Evolutionary conservation across 2,329 filamentous ascomycete species (phyloP), one percentile per base, ranked within the genome.

Genomic region (Ophiobolus disseminans): DNA sequence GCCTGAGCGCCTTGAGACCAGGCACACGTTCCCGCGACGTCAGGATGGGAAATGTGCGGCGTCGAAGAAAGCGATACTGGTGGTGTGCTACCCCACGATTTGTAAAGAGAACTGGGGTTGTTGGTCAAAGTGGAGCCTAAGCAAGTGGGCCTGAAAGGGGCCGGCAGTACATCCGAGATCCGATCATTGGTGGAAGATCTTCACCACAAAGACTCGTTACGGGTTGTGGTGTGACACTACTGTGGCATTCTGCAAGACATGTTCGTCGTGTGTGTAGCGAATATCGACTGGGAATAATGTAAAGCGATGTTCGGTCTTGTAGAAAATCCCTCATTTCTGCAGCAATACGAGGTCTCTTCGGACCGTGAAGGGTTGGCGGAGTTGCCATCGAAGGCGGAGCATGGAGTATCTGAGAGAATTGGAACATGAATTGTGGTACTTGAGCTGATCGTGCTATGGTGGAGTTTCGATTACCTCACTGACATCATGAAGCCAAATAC

Each of bases 11-110:
- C 23, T 19, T 13, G 9, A 26, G 17, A 22, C 32, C 32, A 53
- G 38, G 41, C 45, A 40, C 35, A 50, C 14, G 14, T 36, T 28
- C 31, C 30, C 34, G 31, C 36, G 30, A 37, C 36, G 37, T 37
- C 45, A 47, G 17, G 39, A 55, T 40, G 42, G 45, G 34, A 45
- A 55, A 48, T 36, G 25, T n/a, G 43, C 19, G 32, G 25, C 28
- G 28, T 21, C 31, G 11, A 21, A 28, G n/a, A 48, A 52, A 21
- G 45, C 45, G 48, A 55, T 49, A 40, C 21, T 52, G 37, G 34
- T 43, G 47, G 38, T 46, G 47, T 56, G 39, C 32, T 56, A 55
- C 46, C 52, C 57, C 50, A 57, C 53, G 45, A 55, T 59, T 50
- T 58, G 54, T 62, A 57, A 55, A 48, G 34, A n/a, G 40, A 49